These are phyloP conservation scores for Handroanthus guayacan DNA, from an alignment of 257 asterid species.

Conservation along the genomic window DNA sequence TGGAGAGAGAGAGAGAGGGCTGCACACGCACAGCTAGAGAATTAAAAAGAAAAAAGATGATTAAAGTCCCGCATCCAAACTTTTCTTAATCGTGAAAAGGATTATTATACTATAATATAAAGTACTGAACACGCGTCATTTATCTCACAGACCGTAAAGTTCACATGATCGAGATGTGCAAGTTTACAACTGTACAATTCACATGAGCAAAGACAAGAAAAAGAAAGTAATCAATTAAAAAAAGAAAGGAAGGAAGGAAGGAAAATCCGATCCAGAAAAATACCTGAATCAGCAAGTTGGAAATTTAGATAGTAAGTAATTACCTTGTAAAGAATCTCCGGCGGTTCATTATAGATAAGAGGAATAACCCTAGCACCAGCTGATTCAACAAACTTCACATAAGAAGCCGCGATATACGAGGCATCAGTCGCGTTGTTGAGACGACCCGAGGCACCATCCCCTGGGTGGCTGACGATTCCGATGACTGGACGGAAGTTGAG, in stretches of 20 bases:
- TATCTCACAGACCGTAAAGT: neutral
- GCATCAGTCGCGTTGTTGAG: conserved; percentile 63
- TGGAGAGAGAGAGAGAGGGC: neutral
- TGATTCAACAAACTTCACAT: conserved; percentile 88
- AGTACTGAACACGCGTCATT: neutral
- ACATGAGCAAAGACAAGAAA: conserved; percentile 5
- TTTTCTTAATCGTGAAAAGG: neutral
- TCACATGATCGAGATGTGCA: conserved; percentile 2
- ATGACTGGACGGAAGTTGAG: conserved; percentile 85
- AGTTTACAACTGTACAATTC: neutral
- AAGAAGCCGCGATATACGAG: conserved; percentile 89
- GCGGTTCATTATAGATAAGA: conserved; percentile 77
- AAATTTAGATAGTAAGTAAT: neutral
- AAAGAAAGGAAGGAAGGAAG: neutral
- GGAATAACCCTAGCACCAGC: conserved; percentile 97
- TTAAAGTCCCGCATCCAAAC: neutral
- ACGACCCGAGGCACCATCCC: conserved; percentile 91
- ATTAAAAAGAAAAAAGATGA: neutral
- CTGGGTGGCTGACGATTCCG: conserved; percentile 88
- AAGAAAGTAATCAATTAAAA: neutral
- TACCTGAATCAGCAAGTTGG: conserved; percentile 12
- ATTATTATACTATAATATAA: neutral
- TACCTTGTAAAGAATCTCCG: conserved; percentile 60
- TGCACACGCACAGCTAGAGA: no score
- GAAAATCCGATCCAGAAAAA: conserved; percentile 3